These are phyloP conservation scores for Hypoxylon rubiginosum DNA, from an alignment of 2,329 filamentous ascomycete genomes.

Conservation along the genomic window DNA sequence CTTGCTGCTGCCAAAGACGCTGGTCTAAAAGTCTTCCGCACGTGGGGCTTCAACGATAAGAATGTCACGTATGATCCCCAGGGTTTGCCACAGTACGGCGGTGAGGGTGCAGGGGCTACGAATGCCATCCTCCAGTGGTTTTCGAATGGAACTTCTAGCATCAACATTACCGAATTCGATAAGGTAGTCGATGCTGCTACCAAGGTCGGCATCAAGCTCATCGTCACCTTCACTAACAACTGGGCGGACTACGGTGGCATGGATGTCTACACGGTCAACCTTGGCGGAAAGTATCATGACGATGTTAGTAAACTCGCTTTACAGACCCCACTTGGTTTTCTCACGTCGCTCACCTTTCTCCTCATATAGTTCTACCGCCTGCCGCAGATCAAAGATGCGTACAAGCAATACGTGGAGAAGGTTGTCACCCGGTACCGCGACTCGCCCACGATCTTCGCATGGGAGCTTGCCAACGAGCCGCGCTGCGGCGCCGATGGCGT, in stretches of 20 bases:
- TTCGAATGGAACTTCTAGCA: constrained; percentile 60
- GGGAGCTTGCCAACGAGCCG: constrained; percentile 76
- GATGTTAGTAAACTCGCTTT: constrained; percentile 54
- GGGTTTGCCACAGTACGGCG: constrained; percentile 66
- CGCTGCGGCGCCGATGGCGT: constrained; percentile 61
- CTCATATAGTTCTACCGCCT: constrained; percentile 61
- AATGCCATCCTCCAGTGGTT: constrained; percentile 63
- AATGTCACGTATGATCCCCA: constrained; percentile 61
- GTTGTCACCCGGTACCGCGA: constrained; percentile 71
- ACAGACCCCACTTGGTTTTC: neutral
- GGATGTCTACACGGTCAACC: constrained; percentile 70
- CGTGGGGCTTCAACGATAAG: constrained; percentile 71
- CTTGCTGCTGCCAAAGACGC: constrained; percentile 44
- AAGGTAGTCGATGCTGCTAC: constrained; percentile 65
- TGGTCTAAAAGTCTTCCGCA: constrained; percentile 63
- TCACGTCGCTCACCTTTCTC: neutral
- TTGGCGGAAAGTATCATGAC: constrained; percentile 65
- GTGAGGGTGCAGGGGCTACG: constrained; percentile 61
- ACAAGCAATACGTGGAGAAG: constrained; percentile 69
- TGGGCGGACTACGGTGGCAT: constrained; percentile 73
- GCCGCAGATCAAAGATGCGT: constrained; percentile 65
- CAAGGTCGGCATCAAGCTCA: constrained; percentile 64
- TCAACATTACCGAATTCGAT: constrained; percentile 63
- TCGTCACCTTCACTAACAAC: constrained; percentile 69
- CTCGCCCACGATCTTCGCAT: constrained; percentile 73